Percentiles rank a stretch among this genome's conserved stretches.
phyloP scores from a whole-genome alignment of 768 basidiomycete species.

The Thelephora aurantiotincta region DNA sequence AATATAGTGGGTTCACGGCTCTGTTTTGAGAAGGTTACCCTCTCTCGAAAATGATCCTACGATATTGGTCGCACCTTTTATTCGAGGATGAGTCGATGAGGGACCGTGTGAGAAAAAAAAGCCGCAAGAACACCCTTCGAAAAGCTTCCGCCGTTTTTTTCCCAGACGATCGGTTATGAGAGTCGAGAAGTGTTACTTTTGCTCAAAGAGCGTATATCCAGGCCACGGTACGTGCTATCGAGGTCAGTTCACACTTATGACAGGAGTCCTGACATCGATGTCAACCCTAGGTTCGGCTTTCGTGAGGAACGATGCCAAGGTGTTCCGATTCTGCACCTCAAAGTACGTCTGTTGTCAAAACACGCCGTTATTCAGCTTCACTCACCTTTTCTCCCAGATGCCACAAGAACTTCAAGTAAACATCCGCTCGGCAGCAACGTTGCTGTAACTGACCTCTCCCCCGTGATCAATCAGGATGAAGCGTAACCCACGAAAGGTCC shows the following conservation, averaged over 20 bases:
- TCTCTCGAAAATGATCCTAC: too few species aligned
- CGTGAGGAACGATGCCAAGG: constrained; percentile 95
- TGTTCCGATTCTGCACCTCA: constrained; percentile 94
- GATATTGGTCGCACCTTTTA: too few species aligned
- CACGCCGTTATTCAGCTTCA: background rate
- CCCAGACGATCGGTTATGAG: constrained; percentile 39
- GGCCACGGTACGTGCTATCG: constrained; percentile 58
- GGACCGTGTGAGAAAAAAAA: too few species aligned
- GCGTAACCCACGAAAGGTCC: constrained; percentile 95
- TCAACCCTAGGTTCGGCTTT: constrained; percentile 64
- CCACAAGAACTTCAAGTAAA: constrained; percentile 98
- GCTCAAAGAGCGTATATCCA: constrained; percentile 92
- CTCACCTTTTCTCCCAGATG: constrained; percentile 38
- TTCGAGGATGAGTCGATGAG: too few species aligned
- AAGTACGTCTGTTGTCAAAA: constrained; percentile 42
- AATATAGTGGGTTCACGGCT: too few species aligned
- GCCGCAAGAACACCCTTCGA: too few species aligned
- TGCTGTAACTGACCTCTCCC: background rate
- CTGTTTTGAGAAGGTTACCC: too few species aligned
- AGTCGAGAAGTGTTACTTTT: constrained; percentile 98
- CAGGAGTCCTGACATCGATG: background rate
- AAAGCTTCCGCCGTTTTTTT: too few species aligned
- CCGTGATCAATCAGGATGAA: constrained; percentile 61
- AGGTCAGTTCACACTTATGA: background rate
- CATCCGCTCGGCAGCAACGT: background rate